These are phyloP conservation scores for Avena sativa DNA, from an alignment of 176 grass and related monocot species.

Conservation along the genomic window DNA sequence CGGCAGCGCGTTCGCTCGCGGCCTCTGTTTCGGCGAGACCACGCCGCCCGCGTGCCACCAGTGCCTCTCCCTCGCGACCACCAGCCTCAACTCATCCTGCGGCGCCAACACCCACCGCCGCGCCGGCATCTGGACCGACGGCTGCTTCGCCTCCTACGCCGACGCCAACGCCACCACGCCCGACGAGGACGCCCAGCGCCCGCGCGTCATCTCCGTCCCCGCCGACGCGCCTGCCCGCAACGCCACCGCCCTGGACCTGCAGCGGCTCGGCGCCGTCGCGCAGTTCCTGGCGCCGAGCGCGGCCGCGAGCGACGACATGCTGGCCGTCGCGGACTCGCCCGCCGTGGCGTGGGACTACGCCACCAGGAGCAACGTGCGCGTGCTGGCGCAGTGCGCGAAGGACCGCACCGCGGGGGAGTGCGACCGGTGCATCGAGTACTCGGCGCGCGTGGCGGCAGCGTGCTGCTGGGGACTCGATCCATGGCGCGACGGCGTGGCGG, in stretches of 20 bases:
- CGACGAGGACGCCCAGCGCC: not conserved
- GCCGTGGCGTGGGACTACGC: not conserved
- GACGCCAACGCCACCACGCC: not conserved
- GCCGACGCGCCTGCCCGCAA: not conserved
- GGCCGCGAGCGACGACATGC: not conserved
- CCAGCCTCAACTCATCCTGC: not conserved
- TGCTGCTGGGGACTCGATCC: conserved; percentile 25
- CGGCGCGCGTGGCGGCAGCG: not conserved
- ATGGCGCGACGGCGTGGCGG: not conserved
- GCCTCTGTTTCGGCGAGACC: not conserved
- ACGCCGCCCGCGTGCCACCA: not conserved
- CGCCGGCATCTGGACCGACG: conserved; percentile 19
- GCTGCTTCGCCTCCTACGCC: not conserved
- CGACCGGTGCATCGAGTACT: not conserved
- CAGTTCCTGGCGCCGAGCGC: not conserved
- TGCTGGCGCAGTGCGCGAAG: conserved; percentile 11
- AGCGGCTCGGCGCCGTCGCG: not conserved
- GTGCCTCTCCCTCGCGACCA: not conserved
- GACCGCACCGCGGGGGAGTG: not conserved
- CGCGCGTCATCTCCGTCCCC: not conserved
- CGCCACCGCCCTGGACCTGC: not conserved
- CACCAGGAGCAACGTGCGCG: not conserved
- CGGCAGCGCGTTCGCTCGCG: not conserved
- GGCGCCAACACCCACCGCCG: not conserved
- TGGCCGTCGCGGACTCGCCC: not conserved